Conservation (phyloP, 441 rosid species). For the Sinapis alba region DNA sequence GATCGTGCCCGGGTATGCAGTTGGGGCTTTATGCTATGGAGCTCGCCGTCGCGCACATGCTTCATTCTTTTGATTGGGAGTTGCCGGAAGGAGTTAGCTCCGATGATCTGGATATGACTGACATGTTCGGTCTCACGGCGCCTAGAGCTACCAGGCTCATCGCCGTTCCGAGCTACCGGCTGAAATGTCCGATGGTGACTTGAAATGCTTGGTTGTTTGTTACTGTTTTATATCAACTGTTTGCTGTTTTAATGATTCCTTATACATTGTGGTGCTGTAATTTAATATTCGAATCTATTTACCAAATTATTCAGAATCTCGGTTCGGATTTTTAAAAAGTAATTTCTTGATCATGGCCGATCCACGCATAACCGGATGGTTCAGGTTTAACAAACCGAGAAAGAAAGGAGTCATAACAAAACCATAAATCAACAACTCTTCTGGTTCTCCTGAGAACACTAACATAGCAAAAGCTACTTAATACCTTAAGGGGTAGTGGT, state of each 20-base stretch:
- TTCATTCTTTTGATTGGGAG: conserved; percentile 73
- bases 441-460: neutral
- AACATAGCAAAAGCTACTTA: neutral
- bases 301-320: neutral
- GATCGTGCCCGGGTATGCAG: conserved; percentile 91
- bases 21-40: conserved; percentile 71
- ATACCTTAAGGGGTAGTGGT: neutral
- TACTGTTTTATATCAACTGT: neutral
- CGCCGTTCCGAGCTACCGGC: conserved; percentile 58
- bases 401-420: neutral
- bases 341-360: neutral
- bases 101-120: conserved; percentile 63
- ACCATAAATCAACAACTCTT: neutral
- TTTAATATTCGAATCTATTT: neutral
- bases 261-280: neutral
- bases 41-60: conserved; percentile 57
- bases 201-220: conserved; percentile 11
- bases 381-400: neutral
- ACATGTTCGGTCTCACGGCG: conserved; percentile 75
- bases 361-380: neutral
- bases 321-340: neutral
- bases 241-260: neutral
- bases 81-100: conserved; percentile 60
- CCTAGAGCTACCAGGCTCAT: conserved; percentile 66
- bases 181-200: conserved; percentile 40